Percentiles rank a stretch among this genome's conserved stretches.
These are phyloP conservation scores for Pinus albicaulis DNA, from an alignment of 75 land plant genomes.

Conservation along the genomic window DNA sequence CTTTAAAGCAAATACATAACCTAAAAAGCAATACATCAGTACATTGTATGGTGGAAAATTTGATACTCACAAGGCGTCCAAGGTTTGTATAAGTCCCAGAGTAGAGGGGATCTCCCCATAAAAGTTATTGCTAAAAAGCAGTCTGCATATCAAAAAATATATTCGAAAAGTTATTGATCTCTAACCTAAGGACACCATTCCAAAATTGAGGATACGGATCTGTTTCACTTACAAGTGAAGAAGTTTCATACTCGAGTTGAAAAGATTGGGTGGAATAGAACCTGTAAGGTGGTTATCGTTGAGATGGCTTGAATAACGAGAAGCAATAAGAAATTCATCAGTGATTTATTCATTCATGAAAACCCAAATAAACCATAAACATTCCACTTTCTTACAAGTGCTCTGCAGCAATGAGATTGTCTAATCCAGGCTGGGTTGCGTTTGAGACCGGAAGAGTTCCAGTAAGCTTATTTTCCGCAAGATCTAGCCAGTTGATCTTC, in stretches of 20 bases:
- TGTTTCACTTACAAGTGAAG: slow-evolving; percentile 51
- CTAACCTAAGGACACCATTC: no score
- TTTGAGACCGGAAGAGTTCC: slow-evolving; percentile 66
- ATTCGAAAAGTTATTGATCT: neutral
- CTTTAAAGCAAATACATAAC: slow-evolving; percentile 1
- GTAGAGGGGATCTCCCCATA: slow-evolving; percentile 40
- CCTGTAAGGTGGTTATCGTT: slow-evolving; percentile 74
- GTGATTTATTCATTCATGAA: neutral
- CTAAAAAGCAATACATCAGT: neutral
- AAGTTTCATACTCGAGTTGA: slow-evolving; percentile 47
- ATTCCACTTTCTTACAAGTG: slow-evolving; percentile 56
- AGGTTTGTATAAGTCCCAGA: slow-evolving; percentile 20
- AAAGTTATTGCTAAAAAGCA: slow-evolving; percentile 37
- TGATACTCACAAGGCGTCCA: slow-evolving; percentile 40
- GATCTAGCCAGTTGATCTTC: slow-evolving; percentile 67
- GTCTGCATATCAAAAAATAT: slow-evolving; percentile 16
- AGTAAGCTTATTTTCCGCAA: slow-evolving; percentile 60
- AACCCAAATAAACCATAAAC: neutral
- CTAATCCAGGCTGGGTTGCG: slow-evolving; percentile 37
- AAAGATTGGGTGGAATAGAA: slow-evolving; percentile 49
- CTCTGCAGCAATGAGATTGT: slow-evolving; percentile 48
- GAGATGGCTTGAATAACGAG: slow-evolving; percentile 54
- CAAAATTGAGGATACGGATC: neutral
- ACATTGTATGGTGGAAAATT: neutral
- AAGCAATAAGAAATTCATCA: neutral